Conservation (phyloP, 345 rosid species). For the Ceriops zippeliana region DNA sequence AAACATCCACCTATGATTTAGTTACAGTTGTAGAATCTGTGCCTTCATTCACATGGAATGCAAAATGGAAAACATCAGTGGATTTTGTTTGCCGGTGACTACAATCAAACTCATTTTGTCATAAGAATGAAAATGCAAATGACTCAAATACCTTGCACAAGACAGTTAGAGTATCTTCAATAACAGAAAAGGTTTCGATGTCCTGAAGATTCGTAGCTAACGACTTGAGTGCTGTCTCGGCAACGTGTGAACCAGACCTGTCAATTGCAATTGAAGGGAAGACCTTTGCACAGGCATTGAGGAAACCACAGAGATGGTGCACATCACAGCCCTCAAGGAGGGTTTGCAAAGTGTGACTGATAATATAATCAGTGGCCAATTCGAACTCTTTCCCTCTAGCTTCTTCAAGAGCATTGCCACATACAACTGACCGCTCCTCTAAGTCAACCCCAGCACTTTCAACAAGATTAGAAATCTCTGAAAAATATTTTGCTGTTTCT, state of each 20-base stretch:
- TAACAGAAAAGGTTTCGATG: constrained; percentile 48
- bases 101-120: constrained; percentile 1
- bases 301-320: constrained; percentile 78
- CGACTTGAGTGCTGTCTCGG: constrained; percentile 88
- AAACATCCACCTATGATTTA: too few species aligned
- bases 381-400: constrained; percentile 77
- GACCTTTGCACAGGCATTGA: constrained; percentile 49
- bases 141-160: constrained; percentile 68
- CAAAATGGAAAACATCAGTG: neutral
- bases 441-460: constrained; percentile 69
- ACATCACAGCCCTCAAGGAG: constrained; percentile 83
- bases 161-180: constrained; percentile 60
- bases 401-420: constrained; percentile 84
- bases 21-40: too few species aligned
- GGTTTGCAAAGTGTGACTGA: constrained; percentile 78
- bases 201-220: constrained; percentile 68
- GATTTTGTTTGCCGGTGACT: neutral
- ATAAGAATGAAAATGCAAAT: neutral
- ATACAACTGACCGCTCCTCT: constrained; percentile 68
- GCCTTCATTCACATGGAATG: neutral
- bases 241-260: constrained; percentile 93
- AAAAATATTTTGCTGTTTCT: constrained; percentile 66
- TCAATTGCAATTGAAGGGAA: constrained; percentile 90
- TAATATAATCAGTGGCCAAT: constrained; percentile 82
- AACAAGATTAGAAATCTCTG: constrained; percentile 75